These are phyloP conservation scores for Oryza nivara DNA, from an alignment of 176 grass and related monocot genomes.

Conservation along the genomic window DNA sequence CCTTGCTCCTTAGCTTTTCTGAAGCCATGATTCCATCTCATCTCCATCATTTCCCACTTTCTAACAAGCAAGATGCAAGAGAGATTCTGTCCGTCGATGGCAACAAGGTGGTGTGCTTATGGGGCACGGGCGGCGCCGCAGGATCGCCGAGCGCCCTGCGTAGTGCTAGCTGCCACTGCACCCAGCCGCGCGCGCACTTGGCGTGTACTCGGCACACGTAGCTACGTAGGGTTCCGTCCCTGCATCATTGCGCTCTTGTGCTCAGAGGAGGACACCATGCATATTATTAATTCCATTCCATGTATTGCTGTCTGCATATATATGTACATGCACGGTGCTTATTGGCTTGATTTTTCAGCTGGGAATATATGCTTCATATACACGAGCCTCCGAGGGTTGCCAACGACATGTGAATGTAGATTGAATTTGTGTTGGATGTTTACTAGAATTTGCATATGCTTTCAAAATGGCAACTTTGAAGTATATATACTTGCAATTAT, in stretches of 20 bases:
- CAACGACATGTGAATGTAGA: too few relatives aligned
- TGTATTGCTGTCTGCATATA: background rate
- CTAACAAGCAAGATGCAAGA: background rate
- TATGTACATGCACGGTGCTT: background rate
- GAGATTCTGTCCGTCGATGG: background rate
- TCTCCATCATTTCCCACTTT: slow-evolving; percentile 16
- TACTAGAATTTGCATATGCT: too few relatives aligned
- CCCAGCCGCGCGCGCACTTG: background rate
- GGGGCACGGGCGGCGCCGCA: background rate
- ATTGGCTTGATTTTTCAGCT: background rate
- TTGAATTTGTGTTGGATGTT: too few relatives aligned
- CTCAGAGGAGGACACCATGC: background rate
- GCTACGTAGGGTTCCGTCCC: background rate
- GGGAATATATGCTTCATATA: background rate
- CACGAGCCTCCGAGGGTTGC: too few relatives aligned
- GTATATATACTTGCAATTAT: too few relatives aligned
- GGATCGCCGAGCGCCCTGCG: background rate
- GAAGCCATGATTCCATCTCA: slow-evolving; percentile 15
- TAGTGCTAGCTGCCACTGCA: background rate
- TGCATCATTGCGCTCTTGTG: background rate
- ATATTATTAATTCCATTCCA: background rate
- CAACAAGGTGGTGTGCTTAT: background rate
- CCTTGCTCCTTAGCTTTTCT: background rate
- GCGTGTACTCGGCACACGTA: background rate
- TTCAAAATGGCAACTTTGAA: too few relatives aligned